Evolutionary conservation across 1,284 basidiomycete species (phyloP).

Genomic region (Calocybe gambosa): DNA sequence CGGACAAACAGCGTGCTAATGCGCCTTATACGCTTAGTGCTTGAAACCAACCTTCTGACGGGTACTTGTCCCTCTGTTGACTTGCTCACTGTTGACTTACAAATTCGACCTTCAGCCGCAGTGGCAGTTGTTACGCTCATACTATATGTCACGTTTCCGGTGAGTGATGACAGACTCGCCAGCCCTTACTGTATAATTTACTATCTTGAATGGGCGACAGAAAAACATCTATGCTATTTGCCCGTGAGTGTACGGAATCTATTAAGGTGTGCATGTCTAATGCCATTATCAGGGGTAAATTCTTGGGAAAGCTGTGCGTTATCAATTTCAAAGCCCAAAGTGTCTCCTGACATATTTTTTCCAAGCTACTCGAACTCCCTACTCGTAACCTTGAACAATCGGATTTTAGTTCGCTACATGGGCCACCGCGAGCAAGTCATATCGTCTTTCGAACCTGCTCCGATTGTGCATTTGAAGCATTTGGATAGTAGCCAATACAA

Average conservation of each 20-base stretch:
- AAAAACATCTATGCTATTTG: background rate
- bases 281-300: background rate
- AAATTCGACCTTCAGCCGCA: background rate
- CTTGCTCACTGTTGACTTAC: background rate
- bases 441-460: too few species aligned
- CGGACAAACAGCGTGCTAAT: slow-evolving; percentile 14
- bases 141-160: background rate
- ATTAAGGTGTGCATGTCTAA: too few species aligned
- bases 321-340: background rate
- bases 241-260: background rate
- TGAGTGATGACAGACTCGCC: background rate
- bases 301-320: background rate
- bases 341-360: background rate
- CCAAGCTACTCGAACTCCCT: background rate
- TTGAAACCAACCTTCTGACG: slow-evolving; percentile 13
- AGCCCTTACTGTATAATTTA: background rate
- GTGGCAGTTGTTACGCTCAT: background rate
- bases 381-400: background rate
- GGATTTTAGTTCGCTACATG: background rate
- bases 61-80: background rate
- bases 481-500: too few species aligned
- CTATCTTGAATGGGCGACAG: background rate
- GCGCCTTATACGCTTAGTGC: slow-evolving; percentile 15
- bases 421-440: too few species aligned
- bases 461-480: too few species aligned